Conservation (phyloP, 257 asterid genomes). For the Marsdenia floribunda region DNA sequence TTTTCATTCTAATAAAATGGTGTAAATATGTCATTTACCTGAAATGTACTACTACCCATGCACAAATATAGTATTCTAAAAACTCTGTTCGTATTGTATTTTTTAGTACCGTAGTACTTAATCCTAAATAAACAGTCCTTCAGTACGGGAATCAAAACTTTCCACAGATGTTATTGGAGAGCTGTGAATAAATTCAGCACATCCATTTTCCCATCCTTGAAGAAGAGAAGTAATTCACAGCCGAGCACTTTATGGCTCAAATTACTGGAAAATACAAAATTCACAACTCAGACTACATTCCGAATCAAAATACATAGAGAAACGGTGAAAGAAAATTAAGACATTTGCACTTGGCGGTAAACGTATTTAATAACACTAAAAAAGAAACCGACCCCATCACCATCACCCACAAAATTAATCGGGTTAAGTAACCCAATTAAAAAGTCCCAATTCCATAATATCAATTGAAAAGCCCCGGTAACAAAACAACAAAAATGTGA, state of each 20-base stretch:
- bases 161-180: not conserved
- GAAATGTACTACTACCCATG: not conserved
- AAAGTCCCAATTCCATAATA: not conserved
- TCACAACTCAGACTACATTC: not conserved
- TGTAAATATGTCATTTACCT: not conserved
- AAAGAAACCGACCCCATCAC: not conserved
- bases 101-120: not conserved
- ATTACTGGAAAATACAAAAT: not conserved
- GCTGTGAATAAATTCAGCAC: not conserved
- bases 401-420: not conserved
- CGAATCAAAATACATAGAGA: not conserved
- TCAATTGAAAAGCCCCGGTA: not conserved
- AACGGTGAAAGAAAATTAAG: not conserved
- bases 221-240: not conserved
- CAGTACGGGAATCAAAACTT: not conserved
- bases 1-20: too few species aligned
- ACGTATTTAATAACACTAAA: not conserved
- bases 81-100: not conserved
- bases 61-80: too few species aligned
- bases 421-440: not conserved
- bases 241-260: not conserved
- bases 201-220: not conserved
- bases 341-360: not conserved
- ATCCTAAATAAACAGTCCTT: not conserved
- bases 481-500: not conserved